phyloP scores from a whole-genome alignment of 805 yeast genomes.

The Metschnikowia santaceciliae region DNA sequence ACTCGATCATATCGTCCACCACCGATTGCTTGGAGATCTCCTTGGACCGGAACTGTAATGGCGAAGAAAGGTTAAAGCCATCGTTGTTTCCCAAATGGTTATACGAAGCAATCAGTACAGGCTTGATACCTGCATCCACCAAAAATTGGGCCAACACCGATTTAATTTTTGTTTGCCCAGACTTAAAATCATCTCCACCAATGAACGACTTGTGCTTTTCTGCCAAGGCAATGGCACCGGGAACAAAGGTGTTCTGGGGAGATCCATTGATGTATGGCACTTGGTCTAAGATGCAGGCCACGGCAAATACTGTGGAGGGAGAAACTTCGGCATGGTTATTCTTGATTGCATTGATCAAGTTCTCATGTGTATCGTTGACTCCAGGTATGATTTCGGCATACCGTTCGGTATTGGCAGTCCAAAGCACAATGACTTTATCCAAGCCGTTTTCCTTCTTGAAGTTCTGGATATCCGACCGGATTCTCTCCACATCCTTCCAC shows the following conservation, averaged over 20 bases:
- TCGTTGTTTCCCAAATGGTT: constrained; percentile 96
- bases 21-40: constrained; percentile 92
- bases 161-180: constrained; percentile 93
- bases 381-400: constrained; percentile 73
- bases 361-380: constrained; percentile 85
- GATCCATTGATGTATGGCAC: constrained; percentile 94
- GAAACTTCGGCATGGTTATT: constrained; percentile 77
- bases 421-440: constrained; percentile 84
- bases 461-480: constrained; percentile 76
- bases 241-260: constrained; percentile 96
- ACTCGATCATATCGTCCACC: constrained; percentile 89
- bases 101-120: constrained; percentile 90
- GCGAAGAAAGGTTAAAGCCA: constrained; percentile 87
- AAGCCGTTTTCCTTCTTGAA: constrained; percentile 69
- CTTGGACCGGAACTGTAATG: constrained; percentile 90
- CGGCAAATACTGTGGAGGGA: constrained; percentile 92
- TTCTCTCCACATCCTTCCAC: constrained; percentile 85
- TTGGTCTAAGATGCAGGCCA: constrained; percentile 84
- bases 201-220: constrained; percentile 71
- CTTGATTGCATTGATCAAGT: constrained; percentile 70
- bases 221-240: constrained; percentile 89
- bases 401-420: constrained; percentile 98
- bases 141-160: constrained; percentile 95
- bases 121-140: constrained; percentile 96
- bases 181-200: constrained; percentile 96